Evolutionary conservation across 805 yeast species (phyloP).

Genomic region (Wickerhamiella allomyrinae): DNA sequence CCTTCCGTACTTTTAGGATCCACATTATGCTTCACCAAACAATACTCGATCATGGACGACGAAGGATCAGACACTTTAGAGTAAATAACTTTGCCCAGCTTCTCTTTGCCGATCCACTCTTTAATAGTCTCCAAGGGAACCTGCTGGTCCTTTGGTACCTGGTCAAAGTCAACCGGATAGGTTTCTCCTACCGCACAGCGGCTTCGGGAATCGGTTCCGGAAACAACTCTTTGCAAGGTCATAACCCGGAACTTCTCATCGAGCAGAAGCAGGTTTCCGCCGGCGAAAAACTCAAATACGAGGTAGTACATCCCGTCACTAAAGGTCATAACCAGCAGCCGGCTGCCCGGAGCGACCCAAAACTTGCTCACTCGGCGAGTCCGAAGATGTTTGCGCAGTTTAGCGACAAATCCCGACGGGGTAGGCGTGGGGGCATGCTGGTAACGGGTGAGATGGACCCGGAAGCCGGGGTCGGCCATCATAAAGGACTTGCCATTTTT

Average conservation of each 20-base stretch:
- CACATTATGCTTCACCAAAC: constrained; percentile 34
- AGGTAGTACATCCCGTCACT: constrained; percentile 65
- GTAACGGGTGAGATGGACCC: constrained; percentile 63
- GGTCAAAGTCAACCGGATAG: constrained; percentile 30
- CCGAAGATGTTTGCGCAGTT: constrained; percentile 74
- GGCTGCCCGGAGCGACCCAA: constrained; percentile 62
- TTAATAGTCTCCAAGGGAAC: constrained; percentile 21
- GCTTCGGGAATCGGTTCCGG: constrained; percentile 37
- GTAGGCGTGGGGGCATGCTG: constrained; percentile 67
- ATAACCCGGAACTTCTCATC: constrained; percentile 56
- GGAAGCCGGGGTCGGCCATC: constrained; percentile 76
- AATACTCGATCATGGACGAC: constrained; percentile 58
- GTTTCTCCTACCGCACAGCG: constrained; percentile 61
- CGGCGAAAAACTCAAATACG: constrained; percentile 86
- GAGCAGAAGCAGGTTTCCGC: constrained; percentile 74
- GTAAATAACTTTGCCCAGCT: constrained; percentile 52
- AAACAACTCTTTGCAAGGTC: constrained; percentile 64
- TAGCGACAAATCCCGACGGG: constrained; percentile 76
- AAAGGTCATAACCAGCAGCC: constrained; percentile 73
- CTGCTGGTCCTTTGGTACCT: constrained; percentile 27
- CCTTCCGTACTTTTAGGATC: constrained; percentile 29
- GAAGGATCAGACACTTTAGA: constrained; percentile 60
- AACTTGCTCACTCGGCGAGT: constrained; percentile 61
- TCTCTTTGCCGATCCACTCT: constrained; percentile 9
- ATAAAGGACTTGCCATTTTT: constrained; percentile 70